Conservation (phyloP, 805 yeast genomes). For the Ogataea salicorniae region DNA sequence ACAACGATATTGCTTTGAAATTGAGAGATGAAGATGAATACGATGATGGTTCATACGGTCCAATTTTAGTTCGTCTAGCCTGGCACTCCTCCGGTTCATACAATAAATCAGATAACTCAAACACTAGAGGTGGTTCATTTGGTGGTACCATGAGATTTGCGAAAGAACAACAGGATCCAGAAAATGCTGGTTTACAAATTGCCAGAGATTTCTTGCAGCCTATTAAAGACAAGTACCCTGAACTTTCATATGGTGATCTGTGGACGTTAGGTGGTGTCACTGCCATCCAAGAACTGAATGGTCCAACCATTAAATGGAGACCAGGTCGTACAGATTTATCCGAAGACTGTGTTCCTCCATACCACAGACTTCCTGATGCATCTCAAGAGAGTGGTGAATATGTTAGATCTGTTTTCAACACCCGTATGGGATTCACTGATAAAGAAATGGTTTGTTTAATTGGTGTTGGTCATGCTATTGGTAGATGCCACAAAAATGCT, state of each 20-base stretch:
- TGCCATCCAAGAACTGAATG: slow-evolving; percentile 59
- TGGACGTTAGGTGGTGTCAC: slow-evolving; percentile 70
- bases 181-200: slow-evolving; percentile 44
- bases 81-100: slow-evolving; percentile 50
- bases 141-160: slow-evolving; percentile 51
- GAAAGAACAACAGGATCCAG: slow-evolving; percentile 46
- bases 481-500: slow-evolving; percentile 45
- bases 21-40: slow-evolving; percentile 50
- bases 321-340: slow-evolving; percentile 41
- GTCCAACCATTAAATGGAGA: slow-evolving; percentile 58
- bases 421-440: slow-evolving; percentile 43
- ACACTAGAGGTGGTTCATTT: slow-evolving; percentile 40
- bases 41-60: slow-evolving; percentile 59
- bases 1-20: slow-evolving; percentile 65
- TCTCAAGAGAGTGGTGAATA: slow-evolving; percentile 38
- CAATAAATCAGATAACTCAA: slow-evolving; percentile 37
- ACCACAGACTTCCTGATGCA: slow-evolving; percentile 49
- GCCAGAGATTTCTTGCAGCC: slow-evolving; percentile 56
- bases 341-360: slow-evolving; percentile 35
- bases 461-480: slow-evolving; percentile 44
- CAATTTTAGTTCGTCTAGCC: slow-evolving; percentile 41
- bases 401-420: slow-evolving; percentile 38
- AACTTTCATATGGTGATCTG: slow-evolving; percentile 60
- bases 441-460: slow-evolving; percentile 41
- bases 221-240: slow-evolving; percentile 50